These are phyloP conservation scores for Cladobotryum mycophilum DNA, from an alignment of 2,329 filamentous ascomycete genomes.

Conservation along the genomic window DNA sequence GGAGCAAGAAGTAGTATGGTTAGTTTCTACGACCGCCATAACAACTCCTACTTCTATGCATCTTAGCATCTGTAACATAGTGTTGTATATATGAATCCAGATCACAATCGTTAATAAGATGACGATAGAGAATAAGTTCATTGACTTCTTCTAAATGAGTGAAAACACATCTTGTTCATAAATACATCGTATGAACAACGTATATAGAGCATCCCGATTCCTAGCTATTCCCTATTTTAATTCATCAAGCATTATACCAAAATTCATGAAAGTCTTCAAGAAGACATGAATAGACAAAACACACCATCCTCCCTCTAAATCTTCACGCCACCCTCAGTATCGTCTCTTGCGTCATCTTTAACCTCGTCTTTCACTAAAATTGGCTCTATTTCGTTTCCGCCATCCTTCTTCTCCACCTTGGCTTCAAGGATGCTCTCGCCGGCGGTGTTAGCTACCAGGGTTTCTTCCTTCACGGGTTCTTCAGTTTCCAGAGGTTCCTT, in stretches of 20 bases:
- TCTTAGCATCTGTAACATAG: conserved; percentile 1
- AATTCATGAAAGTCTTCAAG: neutral
- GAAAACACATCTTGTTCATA: too few relatives aligned
- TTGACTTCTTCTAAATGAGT: too few relatives aligned
- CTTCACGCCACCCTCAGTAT: neutral
- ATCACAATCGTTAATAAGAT: neutral
- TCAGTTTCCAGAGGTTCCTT: conserved; percentile 4
- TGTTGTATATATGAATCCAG: neutral
- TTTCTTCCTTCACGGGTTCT: conserved; percentile 22
- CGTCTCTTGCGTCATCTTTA: conserved; percentile 18
- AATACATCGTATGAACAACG: too few relatives aligned
- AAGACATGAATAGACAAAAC: neutral
- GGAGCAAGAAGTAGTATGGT: conserved; percentile 17
- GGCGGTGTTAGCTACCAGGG: conserved; percentile 35
- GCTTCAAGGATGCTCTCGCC: conserved; percentile 39
- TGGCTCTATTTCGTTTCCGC: conserved; percentile 27
- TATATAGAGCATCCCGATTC: too few relatives aligned
- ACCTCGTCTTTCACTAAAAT: conserved; percentile 30
- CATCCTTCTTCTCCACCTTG: conserved; percentile 29
- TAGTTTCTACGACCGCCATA: neutral
- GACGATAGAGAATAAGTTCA: too few relatives aligned
- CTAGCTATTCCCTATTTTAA: neutral
- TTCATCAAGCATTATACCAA: neutral
- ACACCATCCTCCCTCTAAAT: neutral
- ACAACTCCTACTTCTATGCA: neutral